Percentiles rank a stretch among this genome's conserved stretches.
Conservation (phyloP, 768 basidiomycete species). For the Boletus reticulatus region DNA sequence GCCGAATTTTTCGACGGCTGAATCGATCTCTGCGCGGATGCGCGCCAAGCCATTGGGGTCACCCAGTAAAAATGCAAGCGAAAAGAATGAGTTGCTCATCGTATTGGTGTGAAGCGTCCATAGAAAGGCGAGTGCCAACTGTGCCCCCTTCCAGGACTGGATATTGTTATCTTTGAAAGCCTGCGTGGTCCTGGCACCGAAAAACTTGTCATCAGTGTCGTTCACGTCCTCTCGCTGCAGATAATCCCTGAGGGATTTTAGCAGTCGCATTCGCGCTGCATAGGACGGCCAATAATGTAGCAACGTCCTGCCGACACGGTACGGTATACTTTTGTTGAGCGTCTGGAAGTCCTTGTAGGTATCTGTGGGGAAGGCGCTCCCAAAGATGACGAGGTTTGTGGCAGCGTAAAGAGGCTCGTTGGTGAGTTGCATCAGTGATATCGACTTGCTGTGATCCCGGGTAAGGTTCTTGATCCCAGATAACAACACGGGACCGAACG, state of each 20-base stretch:
- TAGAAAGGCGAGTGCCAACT: conserved; percentile 19
- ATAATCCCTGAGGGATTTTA: conserved; percentile 9
- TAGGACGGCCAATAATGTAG: conserved; percentile 16
- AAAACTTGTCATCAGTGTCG: conserved; percentile 8
- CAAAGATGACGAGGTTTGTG: conserved; percentile 19
- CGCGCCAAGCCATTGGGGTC: conserved; percentile 42
- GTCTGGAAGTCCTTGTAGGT: conserved; percentile 22
- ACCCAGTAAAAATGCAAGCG: conserved; percentile 35
- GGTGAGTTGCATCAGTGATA: conserved; percentile 20
- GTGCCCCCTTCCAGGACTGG: conserved; percentile 15
- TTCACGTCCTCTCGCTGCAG: conserved; percentile 8
- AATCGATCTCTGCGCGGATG: conserved; percentile 47
- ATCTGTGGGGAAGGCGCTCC: conserved; percentile 16
- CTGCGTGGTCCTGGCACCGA: conserved; percentile 7
- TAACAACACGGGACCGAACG: conserved; percentile 12
- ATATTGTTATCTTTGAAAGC: conserved; percentile 20
- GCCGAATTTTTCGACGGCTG: conserved; percentile 11
- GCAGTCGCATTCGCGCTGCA: conserved; percentile 12
- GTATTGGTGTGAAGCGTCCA: conserved; percentile 24
- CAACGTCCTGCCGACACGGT: conserved; percentile 13
- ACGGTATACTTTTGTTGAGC: conserved; percentile 16
- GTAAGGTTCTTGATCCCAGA: conserved; percentile 10
- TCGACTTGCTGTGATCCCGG: not conserved
- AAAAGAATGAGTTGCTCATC: conserved; percentile 18
- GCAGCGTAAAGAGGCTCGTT: conserved; percentile 17